Conservation (phyloP, 257 asterid genomes). For the Thymus mandschuricus region DNA sequence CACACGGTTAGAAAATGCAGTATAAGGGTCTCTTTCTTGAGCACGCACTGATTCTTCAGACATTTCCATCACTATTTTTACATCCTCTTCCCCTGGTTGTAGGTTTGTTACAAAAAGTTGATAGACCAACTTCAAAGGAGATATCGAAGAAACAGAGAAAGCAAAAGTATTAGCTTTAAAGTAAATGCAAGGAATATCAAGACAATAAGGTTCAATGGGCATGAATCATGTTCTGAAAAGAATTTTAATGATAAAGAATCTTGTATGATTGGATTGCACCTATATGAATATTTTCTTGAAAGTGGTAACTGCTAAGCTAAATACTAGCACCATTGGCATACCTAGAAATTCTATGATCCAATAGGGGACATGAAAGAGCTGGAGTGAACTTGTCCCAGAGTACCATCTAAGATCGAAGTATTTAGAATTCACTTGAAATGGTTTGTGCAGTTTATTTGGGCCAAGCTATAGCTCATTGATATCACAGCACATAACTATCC, state of each 20-base stretch:
- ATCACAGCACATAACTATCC: slow-evolving; percentile 1
- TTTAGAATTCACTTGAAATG: slow-evolving; percentile 2
- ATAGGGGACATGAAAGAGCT: slow-evolving; percentile 26
- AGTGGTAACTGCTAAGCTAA: neutral
- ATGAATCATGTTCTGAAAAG: too few species aligned
- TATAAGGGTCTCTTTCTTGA: slow-evolving; percentile 94
- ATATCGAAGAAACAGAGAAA: slow-evolving; percentile 29
- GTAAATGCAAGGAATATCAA: slow-evolving; percentile 26
- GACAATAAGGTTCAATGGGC: neutral
- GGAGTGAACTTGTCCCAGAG: slow-evolving; percentile 10
- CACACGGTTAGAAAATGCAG: slow-evolving; percentile 86
- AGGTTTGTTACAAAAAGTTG: slow-evolving; percentile 81
- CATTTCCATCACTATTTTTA: slow-evolving; percentile 96
- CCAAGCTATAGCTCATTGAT: slow-evolving; percentile 12
- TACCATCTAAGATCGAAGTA: slow-evolving; percentile 12
- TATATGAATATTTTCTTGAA: slow-evolving; percentile 12
- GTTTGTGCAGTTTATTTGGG: neutral
- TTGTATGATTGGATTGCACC: slow-evolving; percentile 13
- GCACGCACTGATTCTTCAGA: slow-evolving; percentile 97
- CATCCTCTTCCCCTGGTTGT: slow-evolving; percentile 87
- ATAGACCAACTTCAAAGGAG: slow-evolving; percentile 72
- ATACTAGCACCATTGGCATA: slow-evolving; percentile 14
- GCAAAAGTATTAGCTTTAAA: slow-evolving; percentile 29
- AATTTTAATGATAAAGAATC: neutral
- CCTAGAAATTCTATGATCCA: neutral